Percentiles rank a stretch among this genome's conserved stretches.
phyloP scores from a whole-genome alignment of 768 basidiomycete species.

The Suillus decipiens region DNA sequence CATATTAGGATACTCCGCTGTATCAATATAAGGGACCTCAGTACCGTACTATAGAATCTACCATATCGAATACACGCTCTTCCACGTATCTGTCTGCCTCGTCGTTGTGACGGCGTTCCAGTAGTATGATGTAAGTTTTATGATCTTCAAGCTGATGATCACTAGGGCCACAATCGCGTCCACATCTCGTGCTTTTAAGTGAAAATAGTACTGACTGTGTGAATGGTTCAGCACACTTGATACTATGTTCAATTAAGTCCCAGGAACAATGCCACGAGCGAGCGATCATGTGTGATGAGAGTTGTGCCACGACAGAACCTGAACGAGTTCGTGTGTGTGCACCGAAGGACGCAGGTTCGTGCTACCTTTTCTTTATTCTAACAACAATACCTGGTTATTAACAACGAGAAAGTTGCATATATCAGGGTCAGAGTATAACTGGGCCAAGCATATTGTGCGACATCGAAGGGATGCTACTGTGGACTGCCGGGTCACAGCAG shows the following conservation, averaged over 20 bases:
- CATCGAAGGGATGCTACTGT: background rate
- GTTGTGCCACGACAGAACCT: background rate
- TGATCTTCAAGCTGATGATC: background rate
- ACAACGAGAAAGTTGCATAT: background rate
- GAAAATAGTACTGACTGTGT: background rate
- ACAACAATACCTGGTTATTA: background rate
- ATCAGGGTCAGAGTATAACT: no score
- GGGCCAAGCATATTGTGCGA: background rate
- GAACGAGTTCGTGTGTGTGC: background rate
- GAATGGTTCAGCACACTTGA: background rate
- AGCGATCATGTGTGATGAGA: background rate
- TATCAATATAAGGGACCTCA: no score
- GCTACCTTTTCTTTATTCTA: background rate
- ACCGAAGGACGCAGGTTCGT: background rate
- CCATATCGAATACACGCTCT: no score
- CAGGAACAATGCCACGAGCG: background rate
- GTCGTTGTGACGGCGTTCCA: no score
- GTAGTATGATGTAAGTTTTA: background rate
- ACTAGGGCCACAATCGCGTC: background rate
- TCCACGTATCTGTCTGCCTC: no score
- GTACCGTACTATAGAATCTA: no score
- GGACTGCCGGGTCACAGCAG: background rate
- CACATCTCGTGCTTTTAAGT: background rate
- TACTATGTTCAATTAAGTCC: background rate
- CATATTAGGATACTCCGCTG: no score